Evolutionary conservation across 2,329 filamentous ascomycete genomes (phyloP).

Genomic region (Colletotrichum sublineola): DNA sequence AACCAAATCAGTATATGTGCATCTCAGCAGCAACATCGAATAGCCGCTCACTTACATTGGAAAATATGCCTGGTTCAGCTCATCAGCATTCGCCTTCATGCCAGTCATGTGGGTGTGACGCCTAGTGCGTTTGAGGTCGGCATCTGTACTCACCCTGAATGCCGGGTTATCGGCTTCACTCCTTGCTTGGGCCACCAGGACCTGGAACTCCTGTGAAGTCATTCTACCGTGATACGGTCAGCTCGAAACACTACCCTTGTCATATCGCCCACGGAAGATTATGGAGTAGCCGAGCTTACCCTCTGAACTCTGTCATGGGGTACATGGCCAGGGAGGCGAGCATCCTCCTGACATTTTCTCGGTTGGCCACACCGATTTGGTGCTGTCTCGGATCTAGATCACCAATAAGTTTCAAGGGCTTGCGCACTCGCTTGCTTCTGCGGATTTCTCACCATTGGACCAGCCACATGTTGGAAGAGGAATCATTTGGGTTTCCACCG

Average conservation of each 20-base stretch:
- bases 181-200: conserved; percentile 68
- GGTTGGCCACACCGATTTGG: conserved; percentile 67
- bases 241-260: conserved; percentile 34
- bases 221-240: conserved; percentile 59
- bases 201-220: conserved; percentile 68
- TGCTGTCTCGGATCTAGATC: conserved; percentile 62
- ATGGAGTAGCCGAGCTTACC: conserved; percentile 52
- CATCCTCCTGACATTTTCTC: conserved; percentile 66
- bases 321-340: conserved; percentile 69
- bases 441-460: conserved; percentile 67
- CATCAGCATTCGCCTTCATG: not conserved
- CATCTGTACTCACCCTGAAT: conserved; percentile 63
- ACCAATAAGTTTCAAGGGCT: conserved; percentile 5
- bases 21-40: not conserved
- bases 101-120: conserved; percentile 22
- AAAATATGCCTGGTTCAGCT: conserved; percentile 66
- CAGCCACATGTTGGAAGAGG: conserved; percentile 78
- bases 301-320: conserved; percentile 65
- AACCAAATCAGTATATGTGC: not conserved
- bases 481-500: conserved; percentile 75
- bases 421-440: not conserved
- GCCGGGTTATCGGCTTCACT: conserved; percentile 65
- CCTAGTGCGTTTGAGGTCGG: not conserved
- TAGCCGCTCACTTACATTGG: conserved; percentile 65
- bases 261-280: not conserved